These are phyloP conservation scores for Vigna unguiculata DNA, from an alignment of 306 rosid species.

Conservation along the genomic window DNA sequence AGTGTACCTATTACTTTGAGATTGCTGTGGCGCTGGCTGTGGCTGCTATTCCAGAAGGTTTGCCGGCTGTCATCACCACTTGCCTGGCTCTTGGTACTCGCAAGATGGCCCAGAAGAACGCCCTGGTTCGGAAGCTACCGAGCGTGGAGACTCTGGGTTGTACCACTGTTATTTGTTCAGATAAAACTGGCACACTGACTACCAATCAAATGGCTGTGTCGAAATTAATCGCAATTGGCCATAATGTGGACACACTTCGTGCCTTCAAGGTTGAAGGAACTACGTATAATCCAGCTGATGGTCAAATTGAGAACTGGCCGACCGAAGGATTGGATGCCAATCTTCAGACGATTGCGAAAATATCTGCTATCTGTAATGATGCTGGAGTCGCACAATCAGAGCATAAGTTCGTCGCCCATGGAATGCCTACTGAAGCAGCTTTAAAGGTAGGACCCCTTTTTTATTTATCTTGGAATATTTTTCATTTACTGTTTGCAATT, in stretches of 20 bases:
- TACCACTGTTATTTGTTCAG: constrained; percentile 68
- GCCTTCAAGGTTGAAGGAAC: constrained; percentile 81
- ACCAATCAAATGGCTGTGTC: constrained; percentile 84
- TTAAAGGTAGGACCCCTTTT: constrained; percentile 53
- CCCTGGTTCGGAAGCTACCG: constrained; percentile 75
- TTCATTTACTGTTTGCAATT: neutral
- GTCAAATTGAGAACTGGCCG: constrained; percentile 71
- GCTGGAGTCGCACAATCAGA: constrained; percentile 65
- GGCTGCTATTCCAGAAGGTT: constrained; percentile 72
- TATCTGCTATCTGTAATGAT: constrained; percentile 77
- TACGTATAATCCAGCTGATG: constrained; percentile 71
- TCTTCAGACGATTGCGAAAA: constrained; percentile 74
- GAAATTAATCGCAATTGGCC: constrained; percentile 73
- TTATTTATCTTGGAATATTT: neutral
- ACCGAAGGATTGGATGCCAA: constrained; percentile 65
- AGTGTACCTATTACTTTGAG: constrained; percentile 68
- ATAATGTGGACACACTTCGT: constrained; percentile 49
- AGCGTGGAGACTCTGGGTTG: constrained; percentile 69
- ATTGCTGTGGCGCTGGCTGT: constrained; percentile 71
- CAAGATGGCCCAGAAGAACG: constrained; percentile 71
- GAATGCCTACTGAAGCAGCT: constrained; percentile 89
- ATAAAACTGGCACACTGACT: constrained; percentile 66
- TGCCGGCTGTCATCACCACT: constrained; percentile 65
- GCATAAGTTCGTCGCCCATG: constrained; percentile 63
- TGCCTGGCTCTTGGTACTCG: constrained; percentile 65